Evolutionary conservation across 805 yeast species (phyloP), one percentile per base, ranked within the genome.

Genomic region (Wickerhamiella sorbophila): DNA sequence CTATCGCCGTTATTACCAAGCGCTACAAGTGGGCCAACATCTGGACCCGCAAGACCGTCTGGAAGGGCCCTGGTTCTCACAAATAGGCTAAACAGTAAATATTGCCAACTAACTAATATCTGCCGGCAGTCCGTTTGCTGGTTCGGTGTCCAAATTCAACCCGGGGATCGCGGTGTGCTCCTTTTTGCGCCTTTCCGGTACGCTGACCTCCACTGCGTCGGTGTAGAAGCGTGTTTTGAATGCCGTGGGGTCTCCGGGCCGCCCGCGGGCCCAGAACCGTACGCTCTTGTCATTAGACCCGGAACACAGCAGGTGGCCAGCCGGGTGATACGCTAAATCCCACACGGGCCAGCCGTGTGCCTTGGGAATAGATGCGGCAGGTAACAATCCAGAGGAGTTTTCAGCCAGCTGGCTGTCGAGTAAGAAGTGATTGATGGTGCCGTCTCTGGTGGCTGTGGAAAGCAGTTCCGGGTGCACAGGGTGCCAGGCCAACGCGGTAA

Each of bases 11-110:
- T 56, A 84, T 87, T 81, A 87, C 85, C 52, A 91, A 91, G 81
- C 84, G 82, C 69, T 88, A 86, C 85, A 91, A 91, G 73, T 91
- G 98, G 98, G 75, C 87, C 59, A 79, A 86, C 58, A 75, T 91
- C 68, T 87, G 87, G 77, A 82, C 77, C 70, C 84, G 97, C 75
- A 84, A 87, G 79, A 74, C 83, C 63, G 77, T 77, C 59, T 91
- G 57, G 57, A 46, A 39, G 45, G 57, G 57, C 19, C 55, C 55
- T 8, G 55, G 54, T 10, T 53, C 55, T 29, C 40, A 47, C 37
- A 46, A 49, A 42, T 47, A 48, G 37, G 32, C 29, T 26, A 34
- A 17, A 32, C 9, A 27, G 22, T 15, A 35, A 36, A 19, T 29
- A 20, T 19, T 9, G 21, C 16, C 12, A 16, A 24, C 20, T 14